Evolutionary conservation across 805 yeast genomes (phyloP).

Genomic region (Schwanniomyces sp.): DNA sequence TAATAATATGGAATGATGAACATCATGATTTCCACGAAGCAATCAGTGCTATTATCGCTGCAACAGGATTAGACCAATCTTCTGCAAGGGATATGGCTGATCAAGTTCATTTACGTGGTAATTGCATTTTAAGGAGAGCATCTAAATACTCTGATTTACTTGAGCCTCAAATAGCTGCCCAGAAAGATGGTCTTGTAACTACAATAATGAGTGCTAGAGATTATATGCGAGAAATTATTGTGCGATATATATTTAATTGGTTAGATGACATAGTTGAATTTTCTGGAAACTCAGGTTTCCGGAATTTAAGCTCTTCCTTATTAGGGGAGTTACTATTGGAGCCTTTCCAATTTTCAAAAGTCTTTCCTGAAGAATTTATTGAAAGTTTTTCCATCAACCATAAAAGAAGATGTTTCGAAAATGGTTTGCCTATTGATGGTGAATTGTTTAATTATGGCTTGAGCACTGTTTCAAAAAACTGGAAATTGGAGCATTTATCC

Average conservation of each 20-base stretch:
- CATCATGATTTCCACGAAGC: constrained; percentile 63
- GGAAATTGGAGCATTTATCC: constrained; percentile 11
- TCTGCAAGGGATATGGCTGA: constrained; percentile 39
- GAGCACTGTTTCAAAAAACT: constrained; percentile 12
- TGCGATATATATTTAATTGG: constrained; percentile 52
- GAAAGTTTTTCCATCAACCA: constrained; percentile 15
- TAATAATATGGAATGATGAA: constrained; percentile 80
- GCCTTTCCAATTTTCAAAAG: constrained; percentile 33
- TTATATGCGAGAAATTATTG: constrained; percentile 47
- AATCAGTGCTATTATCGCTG: constrained; percentile 41
- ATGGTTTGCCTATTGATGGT: constrained; percentile 31
- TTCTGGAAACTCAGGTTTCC: constrained; percentile 19
- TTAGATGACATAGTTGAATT: constrained; percentile 36
- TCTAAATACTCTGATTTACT: constrained; percentile 19
- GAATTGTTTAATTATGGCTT: constrained; percentile 22
- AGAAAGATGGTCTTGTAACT: constrained; percentile 53
- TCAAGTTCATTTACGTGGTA: constrained; percentile 50
- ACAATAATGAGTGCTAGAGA: constrained; percentile 54
- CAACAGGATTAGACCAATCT: constrained; percentile 21
- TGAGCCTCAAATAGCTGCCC: constrained; percentile 38
- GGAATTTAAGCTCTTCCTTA: constrained; percentile 15
- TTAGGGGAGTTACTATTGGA: constrained; percentile 47
- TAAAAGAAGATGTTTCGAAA: constrained; percentile 24
- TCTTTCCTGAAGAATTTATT: constrained; percentile 22
- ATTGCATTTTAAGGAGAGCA: constrained; percentile 45